These are phyloP conservation scores for Reutealis trisperma DNA, from an alignment of 345 rosid genomes.

Conservation along the genomic window DNA sequence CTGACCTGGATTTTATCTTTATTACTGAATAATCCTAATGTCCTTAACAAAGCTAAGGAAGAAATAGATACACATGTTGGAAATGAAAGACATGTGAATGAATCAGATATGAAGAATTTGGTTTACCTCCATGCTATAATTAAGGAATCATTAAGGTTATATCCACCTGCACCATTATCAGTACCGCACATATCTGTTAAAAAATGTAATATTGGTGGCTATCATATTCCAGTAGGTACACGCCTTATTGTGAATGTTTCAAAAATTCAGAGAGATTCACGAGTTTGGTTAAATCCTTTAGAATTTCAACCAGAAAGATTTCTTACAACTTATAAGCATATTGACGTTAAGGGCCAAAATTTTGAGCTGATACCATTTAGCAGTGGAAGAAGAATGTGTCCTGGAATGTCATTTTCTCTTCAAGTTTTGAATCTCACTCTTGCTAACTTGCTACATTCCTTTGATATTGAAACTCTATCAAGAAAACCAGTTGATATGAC, in stretches of 20 bases:
- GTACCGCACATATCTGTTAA: constrained; percentile 1
- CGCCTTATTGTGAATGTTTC: constrained; percentile 4
- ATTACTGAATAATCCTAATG: background rate
- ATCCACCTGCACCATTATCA: constrained; percentile 7
- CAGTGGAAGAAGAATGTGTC: constrained; percentile 16
- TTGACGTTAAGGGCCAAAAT: constrained; percentile 14
- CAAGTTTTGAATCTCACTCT: background rate
- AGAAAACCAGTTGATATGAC: constrained; percentile 17
- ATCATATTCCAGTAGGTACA: constrained; percentile 4
- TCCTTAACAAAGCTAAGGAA: constrained; percentile 1
- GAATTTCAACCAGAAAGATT: constrained; percentile 25
- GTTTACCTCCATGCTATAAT: constrained; percentile 5
- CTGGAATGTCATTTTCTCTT: background rate
- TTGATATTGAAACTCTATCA: background rate
- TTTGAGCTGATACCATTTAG: constrained; percentile 11
- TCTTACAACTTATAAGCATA: constrained; percentile 5
- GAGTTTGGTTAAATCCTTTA: constrained; percentile 13
- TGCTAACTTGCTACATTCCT: constrained; percentile 9
- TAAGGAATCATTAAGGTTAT: constrained; percentile 14
- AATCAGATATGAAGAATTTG: constrained; percentile 1
- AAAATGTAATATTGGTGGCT: constrained; percentile 10
- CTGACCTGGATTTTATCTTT: constrained; percentile 6
- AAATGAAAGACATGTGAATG: constrained; percentile 6
- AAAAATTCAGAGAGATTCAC: constrained; percentile 20
- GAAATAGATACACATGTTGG: constrained; percentile 5